Evolutionary conservation across 2,329 filamentous ascomycete species (phyloP), one percentile per base, ranked within the genome.

Genomic region (Paraphoma sp.): DNA sequence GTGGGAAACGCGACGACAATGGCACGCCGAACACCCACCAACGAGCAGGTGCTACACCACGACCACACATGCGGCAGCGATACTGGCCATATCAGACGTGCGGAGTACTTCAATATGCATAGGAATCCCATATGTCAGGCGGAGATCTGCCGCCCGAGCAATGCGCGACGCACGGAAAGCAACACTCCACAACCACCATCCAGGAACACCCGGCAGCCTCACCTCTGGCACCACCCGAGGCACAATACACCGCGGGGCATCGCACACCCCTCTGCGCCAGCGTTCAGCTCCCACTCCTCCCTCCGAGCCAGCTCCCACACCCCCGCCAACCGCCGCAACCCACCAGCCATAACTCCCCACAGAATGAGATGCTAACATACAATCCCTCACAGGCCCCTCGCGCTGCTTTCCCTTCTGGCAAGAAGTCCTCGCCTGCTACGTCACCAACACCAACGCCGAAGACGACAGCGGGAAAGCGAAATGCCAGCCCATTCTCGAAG

Each of bases 341-440:
- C 23, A 23, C 23, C 23, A 23, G 23, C 23, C 23, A 2, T 5
- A 5, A 5, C 23, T 5, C 23, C 2, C 23, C 23, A 23, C 5
- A 23, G 23, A 23, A 23, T 23, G 23, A 36, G 7, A 50, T 14
- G 4, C 10, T 50, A 53, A 41, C 10, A n/a, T n/a, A n/a, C n/a
- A 28, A 8, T 8, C 29, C 38, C 11, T 31, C 7, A 17, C 71
- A 89, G 87, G 87, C 72, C 85, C 86, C 65, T 85, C 83, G 71
- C 91, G 94, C 80, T 99, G 95, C 88, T 98, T 97, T 84, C 92
- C 93, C 76, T 99, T 97, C 87, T 99, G 95, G 95, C 95, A 99
- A 82, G 95, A 99, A 81, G 88, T 98, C 65, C 90, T 99, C 77
- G 93, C 93, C 72, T 99, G 95, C 87, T 99, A 99, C 79, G 93